These are phyloP conservation scores for Cystobasidium pallidum DNA, from an alignment of 1,284 basidiomycete species.

Conservation along the genomic window DNA sequence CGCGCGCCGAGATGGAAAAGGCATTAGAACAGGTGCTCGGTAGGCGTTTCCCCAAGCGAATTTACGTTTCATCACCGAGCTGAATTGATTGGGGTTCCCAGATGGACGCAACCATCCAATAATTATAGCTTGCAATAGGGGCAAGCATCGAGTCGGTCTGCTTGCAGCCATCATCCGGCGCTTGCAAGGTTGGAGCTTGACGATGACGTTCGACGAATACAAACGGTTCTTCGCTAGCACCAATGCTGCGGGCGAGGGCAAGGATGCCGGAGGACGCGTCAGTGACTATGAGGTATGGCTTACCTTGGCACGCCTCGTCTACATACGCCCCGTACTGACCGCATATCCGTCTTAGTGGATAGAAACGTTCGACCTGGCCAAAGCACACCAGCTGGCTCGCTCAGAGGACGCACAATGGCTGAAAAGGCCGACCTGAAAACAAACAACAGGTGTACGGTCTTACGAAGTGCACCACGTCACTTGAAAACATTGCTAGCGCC, in stretches of 20 bases:
- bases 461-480: no score
- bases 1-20: conserved; percentile 24
- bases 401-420: background rate
- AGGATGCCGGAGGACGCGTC: conserved; percentile 19
- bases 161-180: conserved; percentile 32
- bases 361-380: conserved; percentile 38
- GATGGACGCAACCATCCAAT: conserved; percentile 20
- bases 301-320: no score
- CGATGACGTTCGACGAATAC: conserved; percentile 40
- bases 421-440: background rate
- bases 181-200: conserved; percentile 36
- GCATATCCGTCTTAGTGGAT: conserved; percentile 25
- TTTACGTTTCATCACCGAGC: background rate
- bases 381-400: background rate
- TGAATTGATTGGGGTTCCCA: background rate
- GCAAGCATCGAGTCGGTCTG: conserved; percentile 29
- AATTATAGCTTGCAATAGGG: conserved; percentile 34
- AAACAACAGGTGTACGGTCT: no score
- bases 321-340: background rate
- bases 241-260: conserved; percentile 28
- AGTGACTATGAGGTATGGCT: conserved; percentile 36
- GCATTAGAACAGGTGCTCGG: conserved; percentile 27
- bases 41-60: background rate
- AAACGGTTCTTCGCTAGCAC: conserved; percentile 40
- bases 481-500: no score